Conservation (phyloP, 495 filamentous ascomycete genomes). For the Collariella sp. region DNA sequence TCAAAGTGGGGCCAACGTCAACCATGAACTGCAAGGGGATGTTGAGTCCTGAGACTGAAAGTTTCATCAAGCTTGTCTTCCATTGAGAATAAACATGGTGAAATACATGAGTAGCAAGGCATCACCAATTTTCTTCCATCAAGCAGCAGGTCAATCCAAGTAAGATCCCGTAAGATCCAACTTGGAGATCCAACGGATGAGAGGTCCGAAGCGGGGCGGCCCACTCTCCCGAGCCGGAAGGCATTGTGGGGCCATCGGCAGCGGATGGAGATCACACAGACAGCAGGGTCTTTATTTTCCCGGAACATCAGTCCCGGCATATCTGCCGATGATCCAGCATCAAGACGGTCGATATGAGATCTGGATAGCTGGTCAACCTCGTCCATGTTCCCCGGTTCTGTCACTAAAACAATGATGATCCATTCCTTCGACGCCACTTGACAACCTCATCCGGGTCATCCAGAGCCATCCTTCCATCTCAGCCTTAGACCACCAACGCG, state of each 20-base stretch:
- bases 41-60: too few species aligned
- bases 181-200: too few species aligned
- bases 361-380: not conserved
- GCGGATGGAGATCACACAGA: constrained; percentile 2
- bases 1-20: too few species aligned
- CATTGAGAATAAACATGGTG: too few species aligned
- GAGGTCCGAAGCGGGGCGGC: constrained; percentile 1
- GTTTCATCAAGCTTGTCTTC: too few species aligned
- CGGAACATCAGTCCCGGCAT: constrained; percentile 14
- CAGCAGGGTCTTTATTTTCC: constrained; percentile 31
- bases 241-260: not conserved
- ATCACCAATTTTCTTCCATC: too few species aligned
- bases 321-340: constrained; percentile 23
- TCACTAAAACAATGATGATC: not conserved
- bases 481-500: too few species aligned
- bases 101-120: too few species aligned
- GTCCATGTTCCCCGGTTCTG: not conserved
- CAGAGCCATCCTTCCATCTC: too few species aligned
- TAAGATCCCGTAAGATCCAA: too few species aligned
- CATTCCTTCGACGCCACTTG: not conserved
- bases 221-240: not conserved
- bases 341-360: not conserved
- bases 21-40: too few species aligned
- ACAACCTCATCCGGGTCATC: not conserved
- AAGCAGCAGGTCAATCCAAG: too few species aligned